A percentile compares a stretch with the other conserved stretches of the same genome.
These are phyloP conservation scores for Cocos nucifera DNA, from an alignment of 176 grass and related monocot genomes.

Conservation along the genomic window DNA sequence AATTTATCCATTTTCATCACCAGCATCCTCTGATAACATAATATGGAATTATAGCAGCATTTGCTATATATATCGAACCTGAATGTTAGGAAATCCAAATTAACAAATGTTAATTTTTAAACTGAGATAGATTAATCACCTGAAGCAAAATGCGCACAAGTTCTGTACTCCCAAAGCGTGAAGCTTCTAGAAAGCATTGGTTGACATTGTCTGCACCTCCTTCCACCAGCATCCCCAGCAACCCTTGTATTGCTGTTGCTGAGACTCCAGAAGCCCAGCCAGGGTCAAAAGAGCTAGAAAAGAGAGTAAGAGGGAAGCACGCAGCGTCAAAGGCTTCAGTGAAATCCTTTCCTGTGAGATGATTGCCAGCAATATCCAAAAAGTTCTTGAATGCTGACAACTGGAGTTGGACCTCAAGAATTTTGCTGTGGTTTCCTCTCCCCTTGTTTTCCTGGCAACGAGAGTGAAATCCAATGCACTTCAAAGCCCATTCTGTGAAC, in stretches of 20 bases:
- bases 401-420: constrained; percentile 82
- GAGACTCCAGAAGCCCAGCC: constrained; percentile 78
- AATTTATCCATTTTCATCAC: too few relatives aligned
- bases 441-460: constrained; percentile 39
- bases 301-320: constrained; percentile 92
- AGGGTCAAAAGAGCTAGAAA: constrained; percentile 71
- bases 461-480: constrained; percentile 68
- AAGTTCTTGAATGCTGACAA: constrained; percentile 84
- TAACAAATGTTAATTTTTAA: too few relatives aligned
- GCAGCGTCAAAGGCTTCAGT: constrained; percentile 96
- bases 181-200: constrained; percentile 97
- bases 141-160: constrained; percentile 89
- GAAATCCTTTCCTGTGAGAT: constrained; percentile 93
- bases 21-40: too few relatives aligned
- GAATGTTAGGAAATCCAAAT: too few relatives aligned
- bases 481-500: constrained; percentile 97
- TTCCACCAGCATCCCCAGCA: constrained; percentile 89
- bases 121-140: constrained; percentile 18
- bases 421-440: constrained; percentile 50
- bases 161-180: constrained; percentile 90
- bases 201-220: constrained; percentile 97
- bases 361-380: constrained; percentile 80
- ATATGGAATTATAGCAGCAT: too few relatives aligned
- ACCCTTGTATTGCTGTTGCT: constrained; percentile 58
- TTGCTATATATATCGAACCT: too few relatives aligned